Conservation (phyloP, 192 early-diverging fungal species). For the Fimicolochytrium jonesii region DNA sequence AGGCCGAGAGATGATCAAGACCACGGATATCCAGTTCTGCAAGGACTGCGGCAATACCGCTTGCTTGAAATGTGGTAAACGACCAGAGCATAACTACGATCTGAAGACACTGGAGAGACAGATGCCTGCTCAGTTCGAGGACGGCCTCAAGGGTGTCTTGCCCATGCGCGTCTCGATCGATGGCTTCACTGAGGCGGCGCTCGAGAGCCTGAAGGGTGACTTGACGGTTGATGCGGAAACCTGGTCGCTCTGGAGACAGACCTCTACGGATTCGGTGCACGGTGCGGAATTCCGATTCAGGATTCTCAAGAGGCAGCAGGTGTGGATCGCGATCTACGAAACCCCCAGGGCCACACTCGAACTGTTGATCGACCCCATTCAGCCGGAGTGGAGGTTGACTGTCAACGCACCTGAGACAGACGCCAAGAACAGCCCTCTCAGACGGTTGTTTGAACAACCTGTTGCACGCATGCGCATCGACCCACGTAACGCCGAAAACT, state of each 20-base stretch:
- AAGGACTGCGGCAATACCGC: slow-evolving; percentile 32
- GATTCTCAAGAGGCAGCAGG: slow-evolving; percentile 30
- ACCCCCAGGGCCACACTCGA: slow-evolving; percentile 23
- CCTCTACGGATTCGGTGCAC: slow-evolving; percentile 13
- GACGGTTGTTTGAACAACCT: slow-evolving; percentile 29
- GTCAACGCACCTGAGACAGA: slow-evolving; percentile 15
- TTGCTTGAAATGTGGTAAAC: slow-evolving; percentile 35
- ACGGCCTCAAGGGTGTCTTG: slow-evolving; percentile 19
- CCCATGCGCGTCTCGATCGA: slow-evolving; percentile 30
- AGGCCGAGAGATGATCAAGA: slow-evolving; percentile 26
- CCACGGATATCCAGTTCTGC: slow-evolving; percentile 25
- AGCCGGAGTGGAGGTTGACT: slow-evolving; percentile 28
- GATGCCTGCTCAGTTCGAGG: slow-evolving; percentile 25
- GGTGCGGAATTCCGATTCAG: slow-evolving; percentile 33
- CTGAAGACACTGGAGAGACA: background rate
- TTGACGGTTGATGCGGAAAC: background rate
- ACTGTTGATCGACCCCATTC: slow-evolving; percentile 27
- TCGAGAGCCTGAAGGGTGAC: slow-evolving; percentile 1
- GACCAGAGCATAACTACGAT: slow-evolving; percentile 41
- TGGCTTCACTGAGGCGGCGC: slow-evolving; percentile 20
- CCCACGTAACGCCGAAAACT: background rate
- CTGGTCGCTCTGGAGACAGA: slow-evolving; percentile 17
- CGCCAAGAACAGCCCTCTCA: slow-evolving; percentile 11
- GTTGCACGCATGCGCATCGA: slow-evolving; percentile 32
- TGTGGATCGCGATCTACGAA: slow-evolving; percentile 33